Percentiles rank a stretch among this genome's conserved stretches.
Conservation (phyloP, 2,329 filamentous ascomycete genomes). For the Periconia sp. region DNA sequence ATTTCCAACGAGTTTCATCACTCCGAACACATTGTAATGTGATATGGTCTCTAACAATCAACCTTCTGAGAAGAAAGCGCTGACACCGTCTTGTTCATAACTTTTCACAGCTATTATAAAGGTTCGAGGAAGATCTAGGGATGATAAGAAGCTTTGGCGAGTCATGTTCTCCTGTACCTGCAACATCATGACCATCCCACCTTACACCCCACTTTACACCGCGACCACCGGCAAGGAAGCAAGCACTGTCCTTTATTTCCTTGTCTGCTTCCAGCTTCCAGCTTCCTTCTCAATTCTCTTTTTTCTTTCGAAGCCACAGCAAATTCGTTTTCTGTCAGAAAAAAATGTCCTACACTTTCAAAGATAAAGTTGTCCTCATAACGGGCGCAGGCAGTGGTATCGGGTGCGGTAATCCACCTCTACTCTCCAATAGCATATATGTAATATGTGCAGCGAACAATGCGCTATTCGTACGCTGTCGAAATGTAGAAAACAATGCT, state of each 20-base stretch:
- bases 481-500: neutral
- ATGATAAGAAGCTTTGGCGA: neutral
- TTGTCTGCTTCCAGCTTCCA: neutral
- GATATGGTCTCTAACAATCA: no score
- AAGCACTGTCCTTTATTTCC: neutral
- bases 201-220: neutral
- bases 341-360: conserved; percentile 30
- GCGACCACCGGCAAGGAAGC: neutral
- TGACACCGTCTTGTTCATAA: no score
- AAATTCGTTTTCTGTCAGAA: no score
- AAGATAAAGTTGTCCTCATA: conserved; percentile 31
- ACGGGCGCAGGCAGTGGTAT: conserved; percentile 49
- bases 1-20: neutral
- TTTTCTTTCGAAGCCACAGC: neutral
- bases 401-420: conserved; percentile 31
- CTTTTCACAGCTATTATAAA: no score
- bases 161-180: neutral
- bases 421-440: neutral
- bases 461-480: neutral
- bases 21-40: no score
- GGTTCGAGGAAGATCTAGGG: neutral
- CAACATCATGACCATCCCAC: neutral
- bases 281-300: no score
- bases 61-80: no score
- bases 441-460: neutral